A percentile compares a stretch with the other conserved stretches of the same genome.
Evolutionary conservation across 1,284 basidiomycete genomes (phyloP).

Genomic region (Cryptococcus amylolentus): DNA sequence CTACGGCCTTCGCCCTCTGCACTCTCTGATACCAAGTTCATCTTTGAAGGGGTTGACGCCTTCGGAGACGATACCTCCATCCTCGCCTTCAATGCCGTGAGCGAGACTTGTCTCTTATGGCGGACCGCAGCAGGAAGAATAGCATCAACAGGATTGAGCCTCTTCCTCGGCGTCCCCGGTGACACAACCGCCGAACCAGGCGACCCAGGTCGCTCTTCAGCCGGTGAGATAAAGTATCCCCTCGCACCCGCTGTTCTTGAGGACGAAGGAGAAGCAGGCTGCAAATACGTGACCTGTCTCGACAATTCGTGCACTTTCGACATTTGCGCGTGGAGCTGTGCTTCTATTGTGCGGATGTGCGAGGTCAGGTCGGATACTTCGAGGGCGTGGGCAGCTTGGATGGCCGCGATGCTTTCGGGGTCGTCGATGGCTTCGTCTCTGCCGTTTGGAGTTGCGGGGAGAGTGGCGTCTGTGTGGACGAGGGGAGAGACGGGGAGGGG

Average conservation of each 20-base stretch:
- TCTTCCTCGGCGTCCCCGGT: background rate
- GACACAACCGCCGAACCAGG: background rate
- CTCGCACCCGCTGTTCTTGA: slow-evolving; percentile 1
- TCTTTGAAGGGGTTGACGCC: background rate
- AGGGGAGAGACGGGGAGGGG: slow-evolving; percentile 1
- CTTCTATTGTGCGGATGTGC: slow-evolving; percentile 69
- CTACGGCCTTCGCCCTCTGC: background rate
- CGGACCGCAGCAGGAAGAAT: slow-evolving; percentile 68
- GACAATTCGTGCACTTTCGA: slow-evolving; percentile 66
- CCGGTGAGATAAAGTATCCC: slow-evolving; percentile 16
- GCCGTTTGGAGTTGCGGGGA: background rate
- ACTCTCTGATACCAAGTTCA: background rate
- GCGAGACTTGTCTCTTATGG: slow-evolving; percentile 77
- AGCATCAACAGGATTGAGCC: slow-evolving; percentile 54
- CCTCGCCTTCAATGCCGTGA: slow-evolving; percentile 82
- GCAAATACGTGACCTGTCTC: slow-evolving; percentile 52
- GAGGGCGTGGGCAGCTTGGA: slow-evolving; percentile 65
- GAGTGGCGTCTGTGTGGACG: background rate
- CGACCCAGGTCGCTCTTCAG: slow-evolving; percentile 1
- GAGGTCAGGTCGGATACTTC: slow-evolving; percentile 74
- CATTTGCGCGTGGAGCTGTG: slow-evolving; percentile 66
- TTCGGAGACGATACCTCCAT: slow-evolving; percentile 56
- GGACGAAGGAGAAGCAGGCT: background rate
- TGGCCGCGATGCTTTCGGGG: slow-evolving; percentile 7
- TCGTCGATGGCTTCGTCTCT: background rate